Evolutionary conservation across 371 early-diverging fungal genomes (phyloP).

Genomic region (Mucor saturninus): DNA sequence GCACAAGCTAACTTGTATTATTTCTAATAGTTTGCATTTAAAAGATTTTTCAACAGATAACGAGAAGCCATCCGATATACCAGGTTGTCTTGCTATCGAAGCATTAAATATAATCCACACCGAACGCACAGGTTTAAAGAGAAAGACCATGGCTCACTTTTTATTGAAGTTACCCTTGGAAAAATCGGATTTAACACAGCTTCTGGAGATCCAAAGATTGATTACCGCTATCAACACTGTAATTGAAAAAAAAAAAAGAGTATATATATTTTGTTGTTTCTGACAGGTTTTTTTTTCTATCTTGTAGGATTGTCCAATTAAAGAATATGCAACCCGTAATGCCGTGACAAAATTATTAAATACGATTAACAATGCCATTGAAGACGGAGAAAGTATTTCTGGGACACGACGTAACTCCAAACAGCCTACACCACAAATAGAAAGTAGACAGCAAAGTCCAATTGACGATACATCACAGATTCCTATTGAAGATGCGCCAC

Average conservation of each 20-base stretch:
- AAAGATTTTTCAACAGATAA: constrained; percentile 6
- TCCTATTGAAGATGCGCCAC: no score
- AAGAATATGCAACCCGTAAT: constrained; percentile 10
- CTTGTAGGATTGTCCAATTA: constrained; percentile 9
- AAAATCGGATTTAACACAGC: constrained; percentile 29
- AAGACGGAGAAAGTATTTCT: neutral
- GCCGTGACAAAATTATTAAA: constrained; percentile 5
- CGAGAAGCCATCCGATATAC: constrained; percentile 22
- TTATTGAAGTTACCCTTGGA: constrained; percentile 41
- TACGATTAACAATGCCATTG: neutral
- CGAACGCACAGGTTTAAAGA: constrained; percentile 26
- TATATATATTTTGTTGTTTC: neutral
- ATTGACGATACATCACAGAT: no score
- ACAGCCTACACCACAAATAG: neutral
- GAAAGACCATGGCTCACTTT: constrained; percentile 48
- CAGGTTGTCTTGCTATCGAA: constrained; percentile 47
- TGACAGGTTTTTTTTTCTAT: neutral
- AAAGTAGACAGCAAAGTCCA: no score
- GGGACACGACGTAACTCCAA: neutral
- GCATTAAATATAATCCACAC: constrained; percentile 36
- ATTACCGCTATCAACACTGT: constrained; percentile 40
- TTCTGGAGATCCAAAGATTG: constrained; percentile 33
- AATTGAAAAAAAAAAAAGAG: constrained; percentile 6
- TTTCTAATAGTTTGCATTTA: neutral
- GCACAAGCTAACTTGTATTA: no score